Conservation (phyloP, 345 rosid species). For the Mallotus nudiflorus region DNA sequence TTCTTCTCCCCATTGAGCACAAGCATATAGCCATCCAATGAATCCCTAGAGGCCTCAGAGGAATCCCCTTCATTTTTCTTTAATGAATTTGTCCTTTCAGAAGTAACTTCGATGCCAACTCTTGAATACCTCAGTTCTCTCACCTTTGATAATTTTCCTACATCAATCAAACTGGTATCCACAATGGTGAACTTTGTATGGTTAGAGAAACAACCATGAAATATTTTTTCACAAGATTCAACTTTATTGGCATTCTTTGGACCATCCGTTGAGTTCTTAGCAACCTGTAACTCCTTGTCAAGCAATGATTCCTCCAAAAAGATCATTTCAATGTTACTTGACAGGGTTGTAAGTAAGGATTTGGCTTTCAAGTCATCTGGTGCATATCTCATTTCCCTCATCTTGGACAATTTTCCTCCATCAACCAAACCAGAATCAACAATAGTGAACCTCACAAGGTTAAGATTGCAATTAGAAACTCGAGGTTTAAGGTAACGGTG, state of each 20-base stretch:
- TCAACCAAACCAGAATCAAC: slow-evolving; percentile 57
- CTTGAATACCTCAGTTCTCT: slow-evolving; percentile 49
- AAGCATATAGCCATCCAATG: slow-evolving; percentile 17
- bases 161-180: slow-evolving; percentile 53
- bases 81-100: slow-evolving; percentile 18
- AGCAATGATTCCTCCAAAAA: slow-evolving; percentile 23
- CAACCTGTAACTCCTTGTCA: slow-evolving; percentile 25
- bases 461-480: slow-evolving; percentile 38
- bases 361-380: slow-evolving; percentile 33
- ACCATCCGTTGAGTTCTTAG: slow-evolving; percentile 25
- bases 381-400: slow-evolving; percentile 44
- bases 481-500: slow-evolving; percentile 62
- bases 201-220: slow-evolving; percentile 17
- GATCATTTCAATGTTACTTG: slow-evolving; percentile 28
- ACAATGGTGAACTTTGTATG: slow-evolving; percentile 47
- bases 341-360: slow-evolving; percentile 28
- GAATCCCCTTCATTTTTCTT: slow-evolving; percentile 18
- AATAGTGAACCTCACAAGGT: slow-evolving; percentile 50
- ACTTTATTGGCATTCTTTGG: slow-evolving; percentile 22
- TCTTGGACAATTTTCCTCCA: slow-evolving; percentile 46
- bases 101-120: slow-evolving; percentile 23
- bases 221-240: slow-evolving; percentile 11
- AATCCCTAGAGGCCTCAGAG: slow-evolving; percentile 21
- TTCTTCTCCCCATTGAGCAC: slow-evolving; percentile 8
- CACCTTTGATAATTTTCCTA: slow-evolving; percentile 34